Conservation (phyloP, 352 stramenopile species). For the Globisporangium iwayamae region DNA sequence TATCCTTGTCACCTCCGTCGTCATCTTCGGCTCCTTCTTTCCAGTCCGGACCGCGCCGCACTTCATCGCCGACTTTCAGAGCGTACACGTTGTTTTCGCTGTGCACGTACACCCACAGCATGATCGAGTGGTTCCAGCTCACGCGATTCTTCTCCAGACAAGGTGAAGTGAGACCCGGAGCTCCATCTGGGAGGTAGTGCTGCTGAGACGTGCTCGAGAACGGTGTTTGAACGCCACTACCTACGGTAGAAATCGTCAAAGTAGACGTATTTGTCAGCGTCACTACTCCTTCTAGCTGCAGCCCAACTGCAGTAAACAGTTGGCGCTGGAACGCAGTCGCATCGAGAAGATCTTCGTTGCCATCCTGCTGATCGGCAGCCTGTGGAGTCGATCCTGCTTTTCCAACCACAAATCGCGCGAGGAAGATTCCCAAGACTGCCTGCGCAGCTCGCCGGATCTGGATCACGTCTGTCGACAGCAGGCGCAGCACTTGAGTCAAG, state of each 20-base stretch:
- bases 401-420: slow-evolving; percentile 58
- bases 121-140: slow-evolving; percentile 72
- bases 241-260: not conserved
- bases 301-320: slow-evolving; percentile 57
- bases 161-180: slow-evolving; percentile 36
- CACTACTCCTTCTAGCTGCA: slow-evolving; percentile 57
- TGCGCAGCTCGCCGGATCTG: slow-evolving; percentile 52
- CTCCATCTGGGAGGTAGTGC: slow-evolving; percentile 38
- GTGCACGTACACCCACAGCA: slow-evolving; percentile 69
- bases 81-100: slow-evolving; percentile 39
- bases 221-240: not conserved
- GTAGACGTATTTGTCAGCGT: slow-evolving; percentile 19
- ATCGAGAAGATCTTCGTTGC: slow-evolving; percentile 25
- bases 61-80: slow-evolving; percentile 63
- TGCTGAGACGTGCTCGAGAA: not conserved
- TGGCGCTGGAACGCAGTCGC: slow-evolving; percentile 59
- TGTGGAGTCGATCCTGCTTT: slow-evolving; percentile 22
- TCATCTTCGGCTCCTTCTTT: slow-evolving; percentile 21
- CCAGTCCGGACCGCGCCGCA: slow-evolving; percentile 57
- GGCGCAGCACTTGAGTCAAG: slow-evolving; percentile 43
- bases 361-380: slow-evolving; percentile 11
- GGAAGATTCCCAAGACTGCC: slow-evolving; percentile 46
- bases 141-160: slow-evolving; percentile 29
- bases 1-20: slow-evolving; percentile 15
- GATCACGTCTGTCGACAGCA: slow-evolving; percentile 43